A percentile compares a stretch with the other conserved stretches of the same genome.
Evolutionary conservation across 345 rosid species (phyloP).

Genomic region (Anastatica hierochuntica): DNA sequence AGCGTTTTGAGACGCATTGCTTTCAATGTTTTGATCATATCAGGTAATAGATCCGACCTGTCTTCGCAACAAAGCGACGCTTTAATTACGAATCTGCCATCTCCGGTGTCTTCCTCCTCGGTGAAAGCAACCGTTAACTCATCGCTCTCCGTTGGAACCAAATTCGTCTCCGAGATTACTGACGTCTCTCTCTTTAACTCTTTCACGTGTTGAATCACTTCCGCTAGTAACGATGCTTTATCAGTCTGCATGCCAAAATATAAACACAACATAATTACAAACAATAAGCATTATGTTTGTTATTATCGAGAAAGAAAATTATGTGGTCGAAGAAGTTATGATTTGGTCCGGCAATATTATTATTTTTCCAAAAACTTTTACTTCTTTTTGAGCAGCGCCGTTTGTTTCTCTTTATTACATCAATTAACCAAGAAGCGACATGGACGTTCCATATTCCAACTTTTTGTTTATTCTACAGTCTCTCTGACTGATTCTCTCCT

Average conservation of each 20-base stretch:
- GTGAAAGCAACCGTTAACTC: constrained; percentile 77
- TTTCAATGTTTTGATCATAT: constrained; percentile 76
- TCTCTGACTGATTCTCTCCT: constrained; percentile 27
- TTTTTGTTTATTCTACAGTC: constrained; percentile 20
- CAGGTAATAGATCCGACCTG: constrained; percentile 79
- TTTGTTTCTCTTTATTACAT: constrained; percentile 69
- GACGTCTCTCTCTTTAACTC: constrained; percentile 79
- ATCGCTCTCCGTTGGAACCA: constrained; percentile 72
- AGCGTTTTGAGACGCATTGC: constrained; percentile 65
- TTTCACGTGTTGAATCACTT: constrained; percentile 96
- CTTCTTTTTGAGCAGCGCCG: constrained; percentile 52
- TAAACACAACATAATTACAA: constrained; percentile 4
- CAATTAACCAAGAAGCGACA: constrained; percentile 51
- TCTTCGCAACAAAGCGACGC: constrained; percentile 94
- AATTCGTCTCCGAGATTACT: constrained; percentile 69
- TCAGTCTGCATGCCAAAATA: constrained; percentile 49
- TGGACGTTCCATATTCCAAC: constrained; percentile 36
- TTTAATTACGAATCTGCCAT: constrained; percentile 74
- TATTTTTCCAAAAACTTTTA: constrained; percentile 32
- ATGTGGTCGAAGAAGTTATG: constrained; percentile 23
- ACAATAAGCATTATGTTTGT: no score
- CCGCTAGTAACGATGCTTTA: constrained; percentile 92
- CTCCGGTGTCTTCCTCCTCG: constrained; percentile 37
- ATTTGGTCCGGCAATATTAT: constrained; percentile 40
- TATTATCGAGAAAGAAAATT: constrained; percentile 16